phyloP scores from a whole-genome alignment of 2,329 filamentous ascomycete species.

The Aspergillus melleus region DNA sequence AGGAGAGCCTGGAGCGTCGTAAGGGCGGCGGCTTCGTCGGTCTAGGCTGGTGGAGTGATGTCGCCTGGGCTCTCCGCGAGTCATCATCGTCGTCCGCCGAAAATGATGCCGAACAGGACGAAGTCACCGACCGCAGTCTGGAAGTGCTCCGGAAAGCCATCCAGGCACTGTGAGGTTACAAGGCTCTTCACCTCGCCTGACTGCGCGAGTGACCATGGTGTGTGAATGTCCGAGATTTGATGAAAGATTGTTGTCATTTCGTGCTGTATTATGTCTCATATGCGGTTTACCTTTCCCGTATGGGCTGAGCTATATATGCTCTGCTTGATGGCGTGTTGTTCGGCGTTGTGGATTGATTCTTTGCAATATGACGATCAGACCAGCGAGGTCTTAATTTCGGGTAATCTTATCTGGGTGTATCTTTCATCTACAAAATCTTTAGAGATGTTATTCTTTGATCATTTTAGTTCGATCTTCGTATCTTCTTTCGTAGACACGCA shows the following conservation, averaged over 20 bases:
- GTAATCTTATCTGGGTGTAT: neutral
- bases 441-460: neutral
- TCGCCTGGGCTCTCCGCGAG: slow-evolving; percentile 72
- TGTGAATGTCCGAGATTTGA: neutral
- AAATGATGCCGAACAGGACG: slow-evolving; percentile 26
- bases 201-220: neutral
- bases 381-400: neutral
- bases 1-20: slow-evolving; percentile 81
- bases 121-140: slow-evolving; percentile 51
- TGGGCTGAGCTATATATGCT: neutral
- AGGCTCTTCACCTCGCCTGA: too few species aligned
- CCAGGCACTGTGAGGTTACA: slow-evolving; percentile 47
- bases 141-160: slow-evolving; percentile 60
- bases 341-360: neutral
- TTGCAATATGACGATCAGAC: neutral
- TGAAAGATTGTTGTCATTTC: neutral
- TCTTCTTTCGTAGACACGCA: neutral
- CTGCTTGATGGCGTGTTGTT: neutral
- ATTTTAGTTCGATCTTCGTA: too few species aligned
- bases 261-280: neutral
- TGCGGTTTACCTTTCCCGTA: neutral
- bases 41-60: slow-evolving; percentile 82
- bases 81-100: slow-evolving; percentile 16
- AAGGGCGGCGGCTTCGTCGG: slow-evolving; percentile 79
- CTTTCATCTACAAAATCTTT: neutral